Conservation (phyloP, 2,329 filamentous ascomycete genomes). For the Aspergillus versicolor region DNA sequence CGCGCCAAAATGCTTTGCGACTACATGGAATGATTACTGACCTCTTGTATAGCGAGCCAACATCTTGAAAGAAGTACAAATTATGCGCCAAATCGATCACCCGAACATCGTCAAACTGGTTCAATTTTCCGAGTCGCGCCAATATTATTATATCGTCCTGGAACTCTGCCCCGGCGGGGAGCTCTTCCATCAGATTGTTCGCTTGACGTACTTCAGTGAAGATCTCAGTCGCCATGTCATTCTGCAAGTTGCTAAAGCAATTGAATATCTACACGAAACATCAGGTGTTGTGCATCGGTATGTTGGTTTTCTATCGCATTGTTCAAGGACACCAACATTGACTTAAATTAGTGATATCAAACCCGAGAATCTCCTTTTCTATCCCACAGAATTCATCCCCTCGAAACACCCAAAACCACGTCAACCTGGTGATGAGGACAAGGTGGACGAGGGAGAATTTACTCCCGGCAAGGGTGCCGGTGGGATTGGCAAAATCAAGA, state of each 20-base stretch:
- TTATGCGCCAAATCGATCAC: constrained; percentile 96
- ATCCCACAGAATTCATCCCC: constrained; percentile 77
- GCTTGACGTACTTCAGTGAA: constrained; percentile 97
- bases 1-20: neutral
- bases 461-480: constrained; percentile 76
- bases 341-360: constrained; percentile 64
- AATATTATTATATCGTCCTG: constrained; percentile 97
- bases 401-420: constrained; percentile 77
- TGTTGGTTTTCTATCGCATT: constrained; percentile 32
- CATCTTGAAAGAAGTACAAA: constrained; percentile 97
- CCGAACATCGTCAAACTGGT: constrained; percentile 93
- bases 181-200: constrained; percentile 96
- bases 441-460: constrained; percentile 95
- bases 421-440: constrained; percentile 90
- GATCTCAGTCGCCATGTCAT: constrained; percentile 94
- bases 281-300: constrained; percentile 96
- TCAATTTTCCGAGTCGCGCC: constrained; percentile 87
- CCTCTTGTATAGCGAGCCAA: constrained; percentile 72
- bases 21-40: neutral
- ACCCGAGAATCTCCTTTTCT: constrained; percentile 94
- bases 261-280: constrained; percentile 92
- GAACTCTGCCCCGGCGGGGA: constrained; percentile 94
- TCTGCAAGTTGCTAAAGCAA: constrained; percentile 85
- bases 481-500: constrained; percentile 93
- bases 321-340: neutral